Base-by-base conservation (phyloP, 2,329 filamentous ascomycete species). In the Bipolaris zeicola region DNA sequence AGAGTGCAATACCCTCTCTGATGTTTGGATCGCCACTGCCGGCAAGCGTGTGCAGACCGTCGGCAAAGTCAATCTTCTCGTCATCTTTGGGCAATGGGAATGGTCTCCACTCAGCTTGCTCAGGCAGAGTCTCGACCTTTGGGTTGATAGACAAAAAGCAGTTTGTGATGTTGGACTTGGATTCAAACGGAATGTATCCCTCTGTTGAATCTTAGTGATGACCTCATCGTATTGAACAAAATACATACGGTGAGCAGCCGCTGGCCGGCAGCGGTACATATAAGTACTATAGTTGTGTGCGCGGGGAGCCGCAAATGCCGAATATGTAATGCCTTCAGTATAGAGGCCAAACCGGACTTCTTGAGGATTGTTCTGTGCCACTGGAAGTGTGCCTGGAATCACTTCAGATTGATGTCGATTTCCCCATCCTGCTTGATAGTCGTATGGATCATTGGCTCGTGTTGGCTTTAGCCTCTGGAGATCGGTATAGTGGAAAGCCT, bases 11-110 rank as follows among this genome's bases (percentile, higher is more conserved):
- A 6, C 82, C 81, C 52, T 83, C 80, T 52, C 76, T 73, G 26
- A 81, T 72, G n/a, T 79, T 83, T 5, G 82, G 78, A 39, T 83
- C 81, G 7, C 82, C 82, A 24, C 79, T 79, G 5, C 82, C 82
- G 20, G 75, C 79, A 7, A 84, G 69, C 1, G 81, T 82, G 63
- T 81, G 79, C 11, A 84, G 69, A 5, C 82, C 81, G 55, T 80
- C 71, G 10, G 79, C 67, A 59, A 83, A 83, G 48, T 82, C 80
- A 18, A 80, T 73, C 41, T 76, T 71, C 36, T 76, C 72, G 22
- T 72, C 67, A 7, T 71, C 71, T 28, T 67, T 66, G 0, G 73
- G 74, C 3, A 76, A 61, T 6, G 72, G 66, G 43, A 83, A 80
- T 2, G 81, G 55, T 64, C 76, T 57, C 80, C 80, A 71, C 77